Evolutionary conservation across 495 filamentous ascomycete genomes (phyloP), one percentile per base, ranked within the genome.

Genomic region (Podospora sp.): DNA sequence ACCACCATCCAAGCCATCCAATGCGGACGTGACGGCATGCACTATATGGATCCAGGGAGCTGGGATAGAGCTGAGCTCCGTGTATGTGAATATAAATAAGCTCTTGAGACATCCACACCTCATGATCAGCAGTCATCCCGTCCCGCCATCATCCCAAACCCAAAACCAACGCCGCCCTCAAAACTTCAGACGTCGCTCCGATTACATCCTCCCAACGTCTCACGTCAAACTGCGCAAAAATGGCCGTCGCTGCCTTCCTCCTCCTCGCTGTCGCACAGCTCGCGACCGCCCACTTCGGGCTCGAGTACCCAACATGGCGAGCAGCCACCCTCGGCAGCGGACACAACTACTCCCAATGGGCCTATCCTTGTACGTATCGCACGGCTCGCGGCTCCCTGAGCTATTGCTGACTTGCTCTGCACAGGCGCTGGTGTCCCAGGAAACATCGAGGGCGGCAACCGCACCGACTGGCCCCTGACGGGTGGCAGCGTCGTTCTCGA

Each of bases 241-340:
- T 81, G 76, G 68, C 29, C 29, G 29, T 69, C 36, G 60, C 70
- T 65, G 24, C 74, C 58, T 50, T 83, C 67, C n/a, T 75, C 49
- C 50, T 81, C 53, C 65, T 82, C 55, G 68, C 75, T 46, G 55
- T 69, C 24, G 77, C 75, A 21, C 67, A 76, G 18, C 66, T 82
- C 24, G 80, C 79, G 35, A 77, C 81, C 40, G 88, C 86, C 16
- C 88, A 90, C 73, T 89, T 88, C 78, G 69, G 63, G 5, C 69
- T 90, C 71, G 69, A 79, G 1, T 88, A 88, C 71, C 88, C 88
- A 4, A 58, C 72, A 18, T 87, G 84, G 87, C 84, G 88, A 35
- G 82, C 79, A 27, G 74, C 87, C 69, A 86, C 83, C 4, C 80
- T 85, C 57, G 50, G 63, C 35, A 67, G 60, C 52, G 68, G 24